These are phyloP conservation scores for Populus deltoides DNA, from an alignment of 345 rosid species.

Conservation along the genomic window DNA sequence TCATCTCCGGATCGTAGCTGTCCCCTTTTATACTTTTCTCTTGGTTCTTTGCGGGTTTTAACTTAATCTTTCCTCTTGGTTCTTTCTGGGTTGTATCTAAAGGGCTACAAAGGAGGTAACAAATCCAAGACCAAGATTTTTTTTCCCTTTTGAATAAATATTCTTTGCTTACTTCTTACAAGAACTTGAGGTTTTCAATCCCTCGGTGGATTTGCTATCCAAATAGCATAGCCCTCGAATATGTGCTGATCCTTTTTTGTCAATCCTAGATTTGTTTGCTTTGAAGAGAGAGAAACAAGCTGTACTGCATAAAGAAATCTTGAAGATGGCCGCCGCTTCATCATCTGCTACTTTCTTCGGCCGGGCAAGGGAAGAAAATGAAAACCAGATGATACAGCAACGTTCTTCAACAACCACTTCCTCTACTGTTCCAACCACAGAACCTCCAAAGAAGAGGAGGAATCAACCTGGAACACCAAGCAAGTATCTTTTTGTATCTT, in stretches of 20 bases:
- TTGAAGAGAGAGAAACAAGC: background rate
- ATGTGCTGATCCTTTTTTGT: background rate
- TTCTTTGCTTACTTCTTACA: background rate
- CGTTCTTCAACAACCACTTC: slow-evolving; percentile 14
- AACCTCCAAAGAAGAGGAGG: slow-evolving; percentile 21
- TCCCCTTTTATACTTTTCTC: slow-evolving; percentile 34
- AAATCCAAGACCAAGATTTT: background rate
- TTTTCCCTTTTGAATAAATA: background rate
- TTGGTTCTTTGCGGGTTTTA: slow-evolving; percentile 37
- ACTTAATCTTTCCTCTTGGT: slow-evolving; percentile 21
- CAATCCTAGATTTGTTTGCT: background rate
- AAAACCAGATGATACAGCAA: slow-evolving; percentile 8
- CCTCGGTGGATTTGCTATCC: background rate
- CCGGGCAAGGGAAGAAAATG: slow-evolving; percentile 14
- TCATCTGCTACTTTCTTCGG: slow-evolving; percentile 10
- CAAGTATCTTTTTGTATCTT: slow-evolving; percentile 6
- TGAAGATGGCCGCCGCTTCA: slow-evolving; percentile 25
- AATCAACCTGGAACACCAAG: slow-evolving; percentile 32
- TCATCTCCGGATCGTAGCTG: slow-evolving; percentile 50
- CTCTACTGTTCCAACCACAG: slow-evolving; percentile 8
- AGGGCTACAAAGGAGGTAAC: background rate
- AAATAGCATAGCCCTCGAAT: background rate
- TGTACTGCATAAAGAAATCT: background rate
- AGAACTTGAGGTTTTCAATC: background rate
- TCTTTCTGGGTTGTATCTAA: slow-evolving; percentile 8